phyloP scores from a whole-genome alignment of 2,329 filamentous ascomycete species.

The Amauroascus verrucosus region DNA sequence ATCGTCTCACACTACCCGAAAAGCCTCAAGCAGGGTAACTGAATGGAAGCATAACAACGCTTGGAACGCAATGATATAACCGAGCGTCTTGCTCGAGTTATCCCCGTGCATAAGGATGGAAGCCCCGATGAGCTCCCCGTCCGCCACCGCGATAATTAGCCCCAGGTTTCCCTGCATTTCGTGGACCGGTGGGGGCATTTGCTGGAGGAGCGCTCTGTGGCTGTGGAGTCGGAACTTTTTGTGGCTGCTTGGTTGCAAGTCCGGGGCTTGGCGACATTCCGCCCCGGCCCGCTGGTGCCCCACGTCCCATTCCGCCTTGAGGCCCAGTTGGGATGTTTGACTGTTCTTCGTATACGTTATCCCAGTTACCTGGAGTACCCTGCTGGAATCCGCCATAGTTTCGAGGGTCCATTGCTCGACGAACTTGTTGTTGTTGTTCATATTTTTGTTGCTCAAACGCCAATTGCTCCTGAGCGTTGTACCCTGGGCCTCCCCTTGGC shows the following conservation, averaged over 20 bases:
- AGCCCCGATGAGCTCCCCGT: conserved; percentile 61
- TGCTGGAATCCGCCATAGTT: conserved; percentile 38
- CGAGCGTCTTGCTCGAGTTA: neutral
- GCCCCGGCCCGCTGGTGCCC: conserved; percentile 30
- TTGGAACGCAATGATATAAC: neutral
- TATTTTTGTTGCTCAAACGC: conserved; percentile 71
- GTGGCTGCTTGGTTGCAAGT: conserved; percentile 29
- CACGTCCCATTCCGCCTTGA: conserved; percentile 38
- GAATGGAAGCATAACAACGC: neutral
- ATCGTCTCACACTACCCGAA: neutral
- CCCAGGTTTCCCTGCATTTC: conserved; percentile 84
- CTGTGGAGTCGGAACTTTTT: conserved; percentile 37
- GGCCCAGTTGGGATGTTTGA: conserved; percentile 54
- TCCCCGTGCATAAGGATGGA: conserved; percentile 61
- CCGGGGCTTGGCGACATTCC: conserved; percentile 32
- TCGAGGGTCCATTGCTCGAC: conserved; percentile 40
- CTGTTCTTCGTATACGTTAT: conserved; percentile 96
- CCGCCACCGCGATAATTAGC: conserved; percentile 91
- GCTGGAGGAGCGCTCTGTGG: conserved; percentile 52
- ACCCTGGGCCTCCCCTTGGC: conserved; percentile 42
- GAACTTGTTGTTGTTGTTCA: conserved; percentile 56
- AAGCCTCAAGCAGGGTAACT: neutral
- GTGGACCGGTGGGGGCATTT: conserved; percentile 86
- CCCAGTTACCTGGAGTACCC: conserved; percentile 75
- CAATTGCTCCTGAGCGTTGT: conserved; percentile 61